These are phyloP conservation scores for Shiraia bambusicola DNA, from an alignment of 2,329 filamentous ascomycete genomes.

Conservation along the genomic window DNA sequence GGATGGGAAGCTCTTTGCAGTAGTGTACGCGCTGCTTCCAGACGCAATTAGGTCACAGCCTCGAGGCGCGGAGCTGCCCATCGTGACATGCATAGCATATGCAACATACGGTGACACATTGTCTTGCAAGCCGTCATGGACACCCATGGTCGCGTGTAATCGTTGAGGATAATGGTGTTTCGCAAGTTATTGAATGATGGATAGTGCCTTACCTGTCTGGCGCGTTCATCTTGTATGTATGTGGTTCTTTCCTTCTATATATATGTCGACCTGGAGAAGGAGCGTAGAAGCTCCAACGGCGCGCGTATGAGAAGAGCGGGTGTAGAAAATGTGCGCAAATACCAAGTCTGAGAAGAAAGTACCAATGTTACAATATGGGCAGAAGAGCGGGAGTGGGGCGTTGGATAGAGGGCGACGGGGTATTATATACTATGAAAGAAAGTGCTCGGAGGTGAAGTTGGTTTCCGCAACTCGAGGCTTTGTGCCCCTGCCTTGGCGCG, in stretches of 20 bases:
- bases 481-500: neutral
- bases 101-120: slow-evolving; percentile 5
- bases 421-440: slow-evolving; percentile 2
- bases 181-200: neutral
- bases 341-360: neutral
- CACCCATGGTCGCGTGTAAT: slow-evolving; percentile 6
- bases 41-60: slow-evolving; percentile 4
- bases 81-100: slow-evolving; percentile 3
- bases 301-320: slow-evolving; percentile 2
- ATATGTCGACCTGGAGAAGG: slow-evolving; percentile 2
- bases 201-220: slow-evolving; percentile 38
- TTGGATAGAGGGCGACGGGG: neutral
- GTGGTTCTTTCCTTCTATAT: slow-evolving; percentile 7
- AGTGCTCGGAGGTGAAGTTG: slow-evolving; percentile 11
- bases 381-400: neutral
- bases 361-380: neutral
- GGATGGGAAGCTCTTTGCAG: neutral
- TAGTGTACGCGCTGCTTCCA: neutral
- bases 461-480: slow-evolving; percentile 1
- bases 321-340: neutral
- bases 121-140: slow-evolving; percentile 1
- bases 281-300: slow-evolving; percentile 2
- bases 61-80: too few relatives aligned
- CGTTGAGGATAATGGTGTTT: slow-evolving; percentile 2
- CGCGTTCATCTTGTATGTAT: slow-evolving; percentile 38